Conservation (phyloP, 2,329 filamentous ascomycete species). For the Cladosporium sp. region DNA sequence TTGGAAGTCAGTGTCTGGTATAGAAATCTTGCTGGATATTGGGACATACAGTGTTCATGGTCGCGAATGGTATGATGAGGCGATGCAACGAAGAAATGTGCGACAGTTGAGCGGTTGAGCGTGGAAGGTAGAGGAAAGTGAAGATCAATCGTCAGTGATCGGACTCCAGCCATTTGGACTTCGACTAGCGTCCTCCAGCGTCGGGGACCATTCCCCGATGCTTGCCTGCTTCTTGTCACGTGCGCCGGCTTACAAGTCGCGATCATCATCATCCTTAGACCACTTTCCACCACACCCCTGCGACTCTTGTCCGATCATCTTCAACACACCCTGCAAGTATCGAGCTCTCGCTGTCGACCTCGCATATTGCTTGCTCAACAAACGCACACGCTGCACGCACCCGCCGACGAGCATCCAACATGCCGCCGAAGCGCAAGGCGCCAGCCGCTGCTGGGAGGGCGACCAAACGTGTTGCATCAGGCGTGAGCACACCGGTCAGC, state of each 20-base stretch:
- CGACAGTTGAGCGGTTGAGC: not conserved
- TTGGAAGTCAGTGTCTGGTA: not conserved
- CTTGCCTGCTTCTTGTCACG: not conserved
- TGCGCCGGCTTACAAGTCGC: constrained; percentile 5
- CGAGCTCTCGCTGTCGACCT: not conserved
- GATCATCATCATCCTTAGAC: not conserved
- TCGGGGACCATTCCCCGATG: not conserved
- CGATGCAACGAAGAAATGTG: constrained; percentile 13
- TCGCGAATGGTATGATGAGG: constrained; percentile 21
- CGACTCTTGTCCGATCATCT: not conserved
- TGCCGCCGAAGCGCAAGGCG: constrained; percentile 44
- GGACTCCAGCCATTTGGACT: constrained; percentile 1
- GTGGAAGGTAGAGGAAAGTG: constrained; percentile 1
- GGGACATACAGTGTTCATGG: constrained; percentile 34
- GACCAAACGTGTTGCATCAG: constrained; percentile 44
- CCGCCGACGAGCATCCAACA: constrained; percentile 24
- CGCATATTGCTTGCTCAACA: constrained; percentile 11
- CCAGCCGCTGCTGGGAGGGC: constrained; percentile 38
- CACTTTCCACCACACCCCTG: not conserved
- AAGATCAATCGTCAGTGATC: constrained; percentile 10
- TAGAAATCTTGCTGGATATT: too few species aligned
- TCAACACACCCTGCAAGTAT: not conserved
- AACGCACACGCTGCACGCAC: constrained; percentile 25
- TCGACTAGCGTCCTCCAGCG: not conserved
- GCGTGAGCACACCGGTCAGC: constrained; percentile 46